A percentile compares a stretch with the other conserved stretches of the same genome.
Conservation (phyloP, 805 yeast genomes). For the Yamadazyma insecticola region DNA sequence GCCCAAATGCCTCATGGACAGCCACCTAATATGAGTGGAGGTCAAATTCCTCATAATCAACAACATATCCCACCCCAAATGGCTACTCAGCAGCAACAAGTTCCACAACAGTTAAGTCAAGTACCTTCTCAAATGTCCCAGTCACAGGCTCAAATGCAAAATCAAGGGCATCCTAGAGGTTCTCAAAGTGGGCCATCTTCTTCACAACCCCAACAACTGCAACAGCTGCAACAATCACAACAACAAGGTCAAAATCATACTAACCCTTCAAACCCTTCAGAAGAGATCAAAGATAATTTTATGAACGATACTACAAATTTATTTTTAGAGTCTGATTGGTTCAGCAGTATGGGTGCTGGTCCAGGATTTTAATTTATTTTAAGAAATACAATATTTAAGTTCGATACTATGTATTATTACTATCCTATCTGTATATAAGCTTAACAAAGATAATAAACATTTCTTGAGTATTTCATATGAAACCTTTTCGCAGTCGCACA, state of each 20-base stretch:
- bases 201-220: constrained; percentile 10
- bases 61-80: constrained; percentile 5
- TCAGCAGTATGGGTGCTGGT: constrained; percentile 28
- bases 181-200: background rate
- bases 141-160: background rate
- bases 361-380: constrained; percentile 26
- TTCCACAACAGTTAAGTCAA: background rate
- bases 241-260: constrained; percentile 1
- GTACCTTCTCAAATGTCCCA: constrained; percentile 1
- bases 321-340: constrained; percentile 23
- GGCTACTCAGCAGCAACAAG: constrained; percentile 1
- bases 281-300: constrained; percentile 5
- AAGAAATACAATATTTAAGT: no score
- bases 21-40: no score
- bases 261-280: background rate
- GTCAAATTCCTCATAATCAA: no score
- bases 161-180: background rate
- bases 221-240: constrained; percentile 8
- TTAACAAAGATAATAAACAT: no score
- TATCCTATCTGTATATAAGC: no score
- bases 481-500: no score
- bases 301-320: constrained; percentile 8
- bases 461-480: no score
- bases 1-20: no score
- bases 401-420: no score